A percentile compares a stretch with the other conserved stretches of the same genome.
Evolutionary conservation across 257 asterid genomes (phyloP).

Genomic region (Solanum corneliomulleri): DNA sequence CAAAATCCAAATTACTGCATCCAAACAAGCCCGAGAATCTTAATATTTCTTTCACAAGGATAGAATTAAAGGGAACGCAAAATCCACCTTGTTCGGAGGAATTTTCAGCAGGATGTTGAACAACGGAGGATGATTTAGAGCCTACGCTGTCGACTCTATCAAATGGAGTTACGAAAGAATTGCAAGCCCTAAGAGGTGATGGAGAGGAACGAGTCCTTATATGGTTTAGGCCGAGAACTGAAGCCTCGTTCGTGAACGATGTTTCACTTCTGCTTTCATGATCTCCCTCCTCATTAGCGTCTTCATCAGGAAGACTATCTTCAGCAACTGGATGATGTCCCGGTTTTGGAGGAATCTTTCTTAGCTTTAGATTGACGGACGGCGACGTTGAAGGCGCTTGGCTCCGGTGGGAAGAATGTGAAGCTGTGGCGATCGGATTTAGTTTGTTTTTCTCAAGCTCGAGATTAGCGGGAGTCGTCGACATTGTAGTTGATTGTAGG

Average conservation of each 20-base stretch:
- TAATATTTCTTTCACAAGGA: not conserved
- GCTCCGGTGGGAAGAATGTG: conserved; percentile 10
- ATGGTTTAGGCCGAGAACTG: conserved; percentile 56
- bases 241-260: conserved; percentile 35
- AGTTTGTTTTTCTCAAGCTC: conserved; percentile 7
- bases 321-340: conserved; percentile 10
- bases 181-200: conserved; percentile 28
- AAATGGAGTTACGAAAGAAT: conserved; percentile 15
- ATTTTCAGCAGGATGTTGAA: conserved; percentile 20
- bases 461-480: conserved; percentile 20
- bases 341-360: conserved; percentile 57
- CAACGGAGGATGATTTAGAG: not conserved
- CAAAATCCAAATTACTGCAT: not conserved
- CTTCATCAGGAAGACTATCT: not conserved
- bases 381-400: not conserved
- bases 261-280: conserved; percentile 4
- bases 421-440: not conserved
- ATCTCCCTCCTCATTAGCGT: conserved; percentile 6
- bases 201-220: conserved; percentile 61
- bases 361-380: conserved; percentile 30
- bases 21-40: not conserved
- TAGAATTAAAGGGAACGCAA: not conserved
- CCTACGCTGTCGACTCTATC: conserved; percentile 12
- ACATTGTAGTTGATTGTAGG: conserved; percentile 18
- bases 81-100: conserved; percentile 38